These are phyloP conservation scores for Amniculicola lignicola DNA, from an alignment of 495 filamentous ascomycete species.

Conservation along the genomic window DNA sequence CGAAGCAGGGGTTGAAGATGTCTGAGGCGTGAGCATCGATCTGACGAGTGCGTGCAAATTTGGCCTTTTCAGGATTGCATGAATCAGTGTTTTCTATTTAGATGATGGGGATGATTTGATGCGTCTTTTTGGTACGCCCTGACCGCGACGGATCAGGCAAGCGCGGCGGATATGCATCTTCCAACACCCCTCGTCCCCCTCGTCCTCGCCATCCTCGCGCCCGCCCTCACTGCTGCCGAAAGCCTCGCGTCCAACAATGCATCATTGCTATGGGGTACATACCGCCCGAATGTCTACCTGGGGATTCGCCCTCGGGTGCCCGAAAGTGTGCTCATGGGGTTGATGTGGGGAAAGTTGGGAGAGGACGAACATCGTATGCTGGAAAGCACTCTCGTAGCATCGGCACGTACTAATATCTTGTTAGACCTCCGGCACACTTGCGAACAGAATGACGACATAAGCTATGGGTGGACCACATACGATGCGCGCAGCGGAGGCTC, in stretches of 20 bases:
- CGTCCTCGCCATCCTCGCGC: slow-evolving; percentile 3
- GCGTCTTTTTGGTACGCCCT: too few relatives aligned
- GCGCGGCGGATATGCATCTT: too few relatives aligned
- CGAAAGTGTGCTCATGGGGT: slow-evolving; percentile 19
- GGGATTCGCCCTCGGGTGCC: slow-evolving; percentile 24
- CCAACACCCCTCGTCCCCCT: slow-evolving; percentile 5
- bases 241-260: slow-evolving; percentile 5
- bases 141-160: too few relatives aligned
- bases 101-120: too few relatives aligned
- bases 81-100: too few relatives aligned
- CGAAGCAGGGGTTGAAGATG: too few relatives aligned
- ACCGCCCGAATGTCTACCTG: slow-evolving; percentile 20
- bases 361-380: background rate
- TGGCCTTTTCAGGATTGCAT: too few relatives aligned
- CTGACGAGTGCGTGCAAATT: too few relatives aligned
- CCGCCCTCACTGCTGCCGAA: background rate
- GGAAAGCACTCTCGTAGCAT: background rate
- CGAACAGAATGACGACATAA: slow-evolving; percentile 86
- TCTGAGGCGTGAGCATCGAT: too few relatives aligned
- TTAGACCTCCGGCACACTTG: slow-evolving; percentile 88
- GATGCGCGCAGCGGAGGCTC: slow-evolving; percentile 80
- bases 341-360: slow-evolving; percentile 25
- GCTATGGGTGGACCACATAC: slow-evolving; percentile 97
- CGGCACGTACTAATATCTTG: background rate
- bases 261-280: slow-evolving; percentile 27